Evolutionary conservation across 106 monocot species (phyloP).

Genomic region (Phalaenopsis aphrodite): DNA sequence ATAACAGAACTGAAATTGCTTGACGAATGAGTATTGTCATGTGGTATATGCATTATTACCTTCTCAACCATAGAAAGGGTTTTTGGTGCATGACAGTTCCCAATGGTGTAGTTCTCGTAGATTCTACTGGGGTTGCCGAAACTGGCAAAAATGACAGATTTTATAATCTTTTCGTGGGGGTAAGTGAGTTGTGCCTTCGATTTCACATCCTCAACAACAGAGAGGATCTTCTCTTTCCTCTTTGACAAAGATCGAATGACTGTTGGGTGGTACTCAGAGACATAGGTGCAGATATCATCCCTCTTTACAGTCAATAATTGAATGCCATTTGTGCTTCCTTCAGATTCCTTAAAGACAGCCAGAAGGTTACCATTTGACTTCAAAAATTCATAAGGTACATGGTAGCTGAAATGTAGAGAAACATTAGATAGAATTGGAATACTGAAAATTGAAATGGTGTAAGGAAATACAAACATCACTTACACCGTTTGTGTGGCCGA

Average conservation of each 20-base stretch:
- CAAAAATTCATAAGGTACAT: slow-evolving; percentile 60
- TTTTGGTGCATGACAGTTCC: slow-evolving; percentile 49
- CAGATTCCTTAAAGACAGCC: slow-evolving; percentile 51
- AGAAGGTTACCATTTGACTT: slow-evolving; percentile 30
- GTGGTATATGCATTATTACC: slow-evolving; percentile 33
- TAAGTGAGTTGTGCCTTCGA: slow-evolving; percentile 40
- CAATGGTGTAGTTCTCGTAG: slow-evolving; percentile 55
- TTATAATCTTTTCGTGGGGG: slow-evolving; percentile 41
- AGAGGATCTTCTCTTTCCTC: slow-evolving; percentile 15
- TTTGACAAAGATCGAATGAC: slow-evolving; percentile 1
- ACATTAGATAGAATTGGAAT: background rate
- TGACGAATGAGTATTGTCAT: background rate
- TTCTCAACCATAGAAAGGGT: slow-evolving; percentile 48
- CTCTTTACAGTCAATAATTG: slow-evolving; percentile 45
- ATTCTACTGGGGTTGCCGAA: slow-evolving; percentile 60
- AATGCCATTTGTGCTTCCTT: slow-evolving; percentile 51
- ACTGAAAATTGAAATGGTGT: background rate
- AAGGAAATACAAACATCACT: slow-evolving; percentile 1
- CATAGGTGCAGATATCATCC: slow-evolving; percentile 65
- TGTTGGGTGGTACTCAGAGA: slow-evolving; percentile 16
- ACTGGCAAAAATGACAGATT: slow-evolving; percentile 60
- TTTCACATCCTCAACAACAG: slow-evolving; percentile 36
- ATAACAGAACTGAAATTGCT: background rate
- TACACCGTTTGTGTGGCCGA: slow-evolving; percentile 64
- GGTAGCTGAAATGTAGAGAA: slow-evolving; percentile 37